Evolutionary conservation across 371 early-diverging fungal species (phyloP).

Genomic region (Rhizopus microsporus): DNA sequence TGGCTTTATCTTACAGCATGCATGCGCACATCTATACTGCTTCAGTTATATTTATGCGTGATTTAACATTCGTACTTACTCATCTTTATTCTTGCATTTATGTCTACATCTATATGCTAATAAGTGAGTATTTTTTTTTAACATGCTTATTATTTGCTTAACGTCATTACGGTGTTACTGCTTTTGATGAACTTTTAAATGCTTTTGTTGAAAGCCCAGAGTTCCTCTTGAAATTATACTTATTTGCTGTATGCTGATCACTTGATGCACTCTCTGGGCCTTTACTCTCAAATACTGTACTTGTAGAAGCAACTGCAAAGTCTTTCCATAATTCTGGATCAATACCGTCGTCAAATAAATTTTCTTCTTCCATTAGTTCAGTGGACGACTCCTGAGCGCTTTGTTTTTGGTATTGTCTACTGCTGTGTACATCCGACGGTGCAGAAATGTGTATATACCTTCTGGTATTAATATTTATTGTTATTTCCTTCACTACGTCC

Average conservation of each 20-base stretch:
- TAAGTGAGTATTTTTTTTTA: neutral
- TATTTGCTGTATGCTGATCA: neutral
- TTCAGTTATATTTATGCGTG: neutral
- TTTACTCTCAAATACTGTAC: neutral
- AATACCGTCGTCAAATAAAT: neutral
- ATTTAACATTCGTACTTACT: slow-evolving; percentile 18
- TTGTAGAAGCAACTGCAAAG: slow-evolving; percentile 1
- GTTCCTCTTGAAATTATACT: too few species aligned
- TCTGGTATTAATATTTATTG: slow-evolving; percentile 13
- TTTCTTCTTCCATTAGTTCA: neutral
- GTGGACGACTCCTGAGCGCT: neutral
- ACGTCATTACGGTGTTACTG: neutral
- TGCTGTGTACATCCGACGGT: neutral
- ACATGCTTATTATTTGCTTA: too few species aligned
- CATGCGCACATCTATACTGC: slow-evolving; percentile 17
- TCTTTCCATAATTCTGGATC: slow-evolving; percentile 2
- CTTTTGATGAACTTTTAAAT: neutral
- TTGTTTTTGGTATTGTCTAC: neutral
- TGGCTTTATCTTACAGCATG: slow-evolving; percentile 14
- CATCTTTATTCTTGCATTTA: slow-evolving; percentile 35
- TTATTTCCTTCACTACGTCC: slow-evolving; percentile 23
- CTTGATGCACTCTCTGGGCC: neutral
- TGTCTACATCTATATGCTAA: slow-evolving; percentile 38
- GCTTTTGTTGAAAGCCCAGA: neutral
- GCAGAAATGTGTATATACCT: slow-evolving; percentile 13